These are phyloP conservation scores for Linnemannia hyalina DNA, from an alignment of 192 early-diverging fungal species.

Conservation along the genomic window DNA sequence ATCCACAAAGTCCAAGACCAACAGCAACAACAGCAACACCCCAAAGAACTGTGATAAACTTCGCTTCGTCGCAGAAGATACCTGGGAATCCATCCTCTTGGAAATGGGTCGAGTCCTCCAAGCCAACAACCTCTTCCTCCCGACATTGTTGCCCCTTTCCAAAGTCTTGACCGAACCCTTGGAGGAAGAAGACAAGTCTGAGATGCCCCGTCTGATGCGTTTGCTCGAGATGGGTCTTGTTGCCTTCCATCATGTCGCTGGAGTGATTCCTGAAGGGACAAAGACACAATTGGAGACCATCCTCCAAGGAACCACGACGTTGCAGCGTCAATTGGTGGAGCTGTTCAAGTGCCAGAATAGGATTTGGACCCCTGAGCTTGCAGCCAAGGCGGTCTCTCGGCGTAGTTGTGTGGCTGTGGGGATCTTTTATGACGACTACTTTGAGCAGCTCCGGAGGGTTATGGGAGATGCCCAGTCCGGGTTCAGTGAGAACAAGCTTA, in stretches of 20 bases:
- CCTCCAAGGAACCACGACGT: not conserved
- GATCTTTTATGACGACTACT: constrained; percentile 17
- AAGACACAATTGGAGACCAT: not conserved
- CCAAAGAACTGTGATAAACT: not conserved
- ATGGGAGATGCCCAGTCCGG: not conserved
- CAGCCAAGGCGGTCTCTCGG: not conserved
- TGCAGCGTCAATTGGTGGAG: not conserved
- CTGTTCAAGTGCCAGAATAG: constrained; percentile 14
- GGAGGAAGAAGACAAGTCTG: not conserved
- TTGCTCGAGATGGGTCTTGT: constrained; percentile 9
- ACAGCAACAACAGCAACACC: not conserved
- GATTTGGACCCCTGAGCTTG: not conserved
- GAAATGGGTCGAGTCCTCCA: not conserved
- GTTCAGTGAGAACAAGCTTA: not conserved
- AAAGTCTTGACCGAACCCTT: not conserved
- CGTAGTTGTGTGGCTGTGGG: constrained; percentile 15
- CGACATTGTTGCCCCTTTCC: not conserved
- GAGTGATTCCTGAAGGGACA: not conserved
- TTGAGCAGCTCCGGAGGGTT: not conserved
- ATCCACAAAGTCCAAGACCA: not conserved
- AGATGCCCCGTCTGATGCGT: not conserved
- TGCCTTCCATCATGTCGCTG: constrained; percentile 8
- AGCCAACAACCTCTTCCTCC: not conserved
- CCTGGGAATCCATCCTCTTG: not conserved
- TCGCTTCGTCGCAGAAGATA: not conserved